Conservation (phyloP, 2,329 filamentous ascomycete genomes). For the Phialocephala sp. region DNA sequence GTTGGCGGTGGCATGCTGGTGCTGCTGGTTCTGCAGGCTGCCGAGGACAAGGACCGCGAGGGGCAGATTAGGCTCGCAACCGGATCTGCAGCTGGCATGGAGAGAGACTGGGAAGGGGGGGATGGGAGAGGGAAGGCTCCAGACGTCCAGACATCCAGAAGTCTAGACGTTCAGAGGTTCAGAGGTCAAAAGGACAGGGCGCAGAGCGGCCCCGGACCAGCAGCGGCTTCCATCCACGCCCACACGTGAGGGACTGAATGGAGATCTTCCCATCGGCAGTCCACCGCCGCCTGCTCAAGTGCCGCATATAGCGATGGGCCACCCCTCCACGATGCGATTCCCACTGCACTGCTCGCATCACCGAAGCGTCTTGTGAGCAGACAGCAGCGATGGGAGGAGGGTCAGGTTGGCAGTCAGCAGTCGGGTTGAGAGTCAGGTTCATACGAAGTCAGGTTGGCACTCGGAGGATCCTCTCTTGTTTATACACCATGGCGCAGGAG, state of each 20-base stretch:
- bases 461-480: neutral
- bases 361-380: neutral
- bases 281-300: neutral
- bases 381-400: slow-evolving; percentile 2
- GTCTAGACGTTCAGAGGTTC: too few relatives aligned
- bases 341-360: neutral
- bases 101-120: neutral
- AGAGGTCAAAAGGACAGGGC: too few relatives aligned
- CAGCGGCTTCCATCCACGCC: neutral
- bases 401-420: neutral
- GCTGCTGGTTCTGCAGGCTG: neutral
- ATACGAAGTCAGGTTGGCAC: neutral
- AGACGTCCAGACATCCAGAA: too few relatives aligned
- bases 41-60: neutral
- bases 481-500: slow-evolving; percentile 3
- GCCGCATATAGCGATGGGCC: neutral
- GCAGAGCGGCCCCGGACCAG: too few relatives aligned
- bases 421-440: neutral
- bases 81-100: slow-evolving; percentile 6
- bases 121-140: neutral
- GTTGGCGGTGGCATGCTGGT: neutral
- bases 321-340: neutral
- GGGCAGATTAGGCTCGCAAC: neutral
- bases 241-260: neutral
- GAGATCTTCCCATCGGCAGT: neutral